Conservation (phyloP, 192 early-diverging fungal genomes). For the Gaertneriomyces semiglobifer region DNA sequence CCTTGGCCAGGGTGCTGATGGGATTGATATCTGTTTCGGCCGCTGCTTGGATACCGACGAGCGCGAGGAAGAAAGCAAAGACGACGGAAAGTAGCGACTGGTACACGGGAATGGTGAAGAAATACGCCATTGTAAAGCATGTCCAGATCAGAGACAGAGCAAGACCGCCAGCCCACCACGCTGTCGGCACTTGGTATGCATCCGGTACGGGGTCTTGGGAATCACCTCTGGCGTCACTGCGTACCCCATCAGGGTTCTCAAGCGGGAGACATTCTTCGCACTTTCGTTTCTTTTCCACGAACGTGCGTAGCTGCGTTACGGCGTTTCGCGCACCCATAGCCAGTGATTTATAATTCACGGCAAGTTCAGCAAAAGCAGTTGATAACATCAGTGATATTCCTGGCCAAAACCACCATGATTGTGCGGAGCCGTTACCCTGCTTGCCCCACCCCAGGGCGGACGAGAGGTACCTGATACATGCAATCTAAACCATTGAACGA, state of each 20-base stretch:
- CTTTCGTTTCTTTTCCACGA: neutral
- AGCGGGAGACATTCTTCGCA: neutral
- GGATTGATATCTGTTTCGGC: slow-evolving; percentile 86
- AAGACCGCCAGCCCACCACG: slow-evolving; percentile 63
- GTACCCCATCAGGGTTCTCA: neutral
- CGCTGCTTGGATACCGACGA: slow-evolving; percentile 74
- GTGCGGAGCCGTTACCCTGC: slow-evolving; percentile 15
- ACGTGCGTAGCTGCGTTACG: neutral
- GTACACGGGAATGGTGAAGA: slow-evolving; percentile 2
- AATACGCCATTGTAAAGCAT: slow-evolving; percentile 5
- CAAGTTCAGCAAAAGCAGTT: slow-evolving; percentile 4
- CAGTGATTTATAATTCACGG: neutral
- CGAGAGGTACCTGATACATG: slow-evolving; percentile 5
- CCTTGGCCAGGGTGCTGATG: slow-evolving; percentile 75
- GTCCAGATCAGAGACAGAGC: slow-evolving; percentile 56
- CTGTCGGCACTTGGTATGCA: slow-evolving; percentile 57
- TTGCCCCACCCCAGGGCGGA: slow-evolving; percentile 14
- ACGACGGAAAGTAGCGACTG: slow-evolving; percentile 59
- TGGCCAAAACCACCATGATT: slow-evolving; percentile 17
- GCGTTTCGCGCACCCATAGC: neutral
- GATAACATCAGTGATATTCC: slow-evolving; percentile 8
- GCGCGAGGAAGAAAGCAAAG: slow-evolving; percentile 68
- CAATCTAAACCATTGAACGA: neutral
- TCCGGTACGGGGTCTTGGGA: slow-evolving; percentile 39
- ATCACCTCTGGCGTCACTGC: slow-evolving; percentile 15